Evolutionary conservation across 1,284 basidiomycete species (phyloP).

Genomic region (Cutaneotrichosporon sp.): DNA sequence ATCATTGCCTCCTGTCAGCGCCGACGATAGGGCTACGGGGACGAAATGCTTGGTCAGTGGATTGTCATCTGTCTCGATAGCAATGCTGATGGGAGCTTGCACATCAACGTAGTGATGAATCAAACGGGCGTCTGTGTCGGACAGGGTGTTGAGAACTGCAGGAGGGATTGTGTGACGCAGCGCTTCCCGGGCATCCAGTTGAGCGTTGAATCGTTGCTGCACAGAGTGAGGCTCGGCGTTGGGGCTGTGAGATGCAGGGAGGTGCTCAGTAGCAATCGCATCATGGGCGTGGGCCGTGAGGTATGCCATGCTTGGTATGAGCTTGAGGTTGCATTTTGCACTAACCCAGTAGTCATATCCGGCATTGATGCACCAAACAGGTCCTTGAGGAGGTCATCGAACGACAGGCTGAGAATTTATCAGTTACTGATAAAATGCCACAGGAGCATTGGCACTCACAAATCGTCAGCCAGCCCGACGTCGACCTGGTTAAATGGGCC

Average conservation of each 20-base stretch:
- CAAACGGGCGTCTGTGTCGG: conserved; percentile 10
- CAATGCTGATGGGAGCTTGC: conserved; percentile 12
- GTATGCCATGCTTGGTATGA: background rate
- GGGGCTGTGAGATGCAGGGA: conserved; percentile 2
- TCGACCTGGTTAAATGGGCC: background rate
- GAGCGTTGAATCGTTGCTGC: conserved; percentile 14
- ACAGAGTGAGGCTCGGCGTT: conserved; percentile 14
- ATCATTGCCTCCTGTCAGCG: conserved; percentile 6
- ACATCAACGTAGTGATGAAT: conserved; percentile 17
- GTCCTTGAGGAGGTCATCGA: conserved; percentile 14
- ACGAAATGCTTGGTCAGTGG: conserved; percentile 9
- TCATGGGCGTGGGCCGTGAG: conserved; percentile 1
- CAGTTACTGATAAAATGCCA: background rate
- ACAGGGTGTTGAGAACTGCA: conserved; percentile 8
- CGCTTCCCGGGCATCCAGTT: conserved; percentile 10
- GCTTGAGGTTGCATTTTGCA: background rate
- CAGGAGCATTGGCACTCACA: background rate
- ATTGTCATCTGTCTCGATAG: conserved; percentile 9
- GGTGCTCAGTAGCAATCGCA: background rate
- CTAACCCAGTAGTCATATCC: background rate
- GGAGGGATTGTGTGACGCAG: conserved; percentile 4
- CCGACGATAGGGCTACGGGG: conserved; percentile 9
- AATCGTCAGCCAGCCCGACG: background rate
- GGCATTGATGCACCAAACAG: conserved; percentile 8
- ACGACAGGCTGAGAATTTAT: conserved; percentile 6